Evolutionary conservation across 306 rosid species (phyloP).

Genomic region (Astragalus membranaceus): DNA sequence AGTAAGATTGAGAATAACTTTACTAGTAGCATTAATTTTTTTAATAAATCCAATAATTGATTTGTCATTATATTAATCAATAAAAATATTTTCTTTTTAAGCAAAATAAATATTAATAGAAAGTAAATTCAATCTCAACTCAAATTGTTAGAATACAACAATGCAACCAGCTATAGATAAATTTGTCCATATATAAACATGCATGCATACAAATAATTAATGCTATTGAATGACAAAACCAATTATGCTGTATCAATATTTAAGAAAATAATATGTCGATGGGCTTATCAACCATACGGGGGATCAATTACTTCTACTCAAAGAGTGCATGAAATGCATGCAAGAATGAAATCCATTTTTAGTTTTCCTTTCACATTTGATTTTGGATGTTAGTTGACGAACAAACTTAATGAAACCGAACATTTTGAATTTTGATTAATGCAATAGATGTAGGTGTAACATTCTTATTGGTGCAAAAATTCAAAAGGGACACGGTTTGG

Average conservation of each 20-base stretch:
- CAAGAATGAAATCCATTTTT: background rate
- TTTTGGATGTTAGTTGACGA: background rate
- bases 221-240: too few species aligned
- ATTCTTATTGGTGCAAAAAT: background rate
- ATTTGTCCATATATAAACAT: too few species aligned
- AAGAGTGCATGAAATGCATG: slow-evolving; percentile 1
- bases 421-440: background rate
- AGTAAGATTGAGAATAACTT: too few species aligned
- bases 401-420: background rate
- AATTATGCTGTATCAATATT: background rate
- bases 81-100: too few species aligned
- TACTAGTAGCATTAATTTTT: too few species aligned
- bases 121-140: too few species aligned
- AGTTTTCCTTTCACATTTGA: background rate
- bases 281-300: background rate
- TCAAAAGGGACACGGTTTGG: background rate
- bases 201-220: too few species aligned
- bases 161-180: too few species aligned
- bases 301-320: background rate
- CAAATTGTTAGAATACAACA: too few species aligned
- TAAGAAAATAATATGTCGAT: background rate
- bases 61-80: too few species aligned
- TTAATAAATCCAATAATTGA: too few species aligned
- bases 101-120: too few species aligned
- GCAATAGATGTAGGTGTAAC: background rate